Evolutionary conservation across 2,329 filamentous ascomycete species (phyloP).

Genomic region (Verticillium alfalfae): DNA sequence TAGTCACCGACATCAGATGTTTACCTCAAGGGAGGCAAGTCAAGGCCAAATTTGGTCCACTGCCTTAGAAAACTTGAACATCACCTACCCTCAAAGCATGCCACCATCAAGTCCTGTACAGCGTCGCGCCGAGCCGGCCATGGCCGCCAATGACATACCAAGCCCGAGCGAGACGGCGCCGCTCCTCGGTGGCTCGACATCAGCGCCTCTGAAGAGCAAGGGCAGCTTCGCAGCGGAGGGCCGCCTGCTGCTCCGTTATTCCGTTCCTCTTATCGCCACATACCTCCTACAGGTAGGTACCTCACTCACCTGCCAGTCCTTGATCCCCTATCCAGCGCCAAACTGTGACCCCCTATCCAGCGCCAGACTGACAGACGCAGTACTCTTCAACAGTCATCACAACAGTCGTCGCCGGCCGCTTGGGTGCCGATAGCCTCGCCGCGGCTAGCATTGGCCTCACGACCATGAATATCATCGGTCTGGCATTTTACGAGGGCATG

Average conservation of each 20-base stretch:
- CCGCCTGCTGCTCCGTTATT: constrained; percentile 23
- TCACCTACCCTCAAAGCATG: neutral
- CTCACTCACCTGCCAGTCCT: neutral
- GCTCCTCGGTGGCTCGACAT: neutral
- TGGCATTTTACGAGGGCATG: constrained; percentile 44
- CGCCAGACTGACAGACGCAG: constrained; percentile 20
- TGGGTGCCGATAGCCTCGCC: constrained; percentile 45
- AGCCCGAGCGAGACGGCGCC: neutral
- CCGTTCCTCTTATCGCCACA: constrained; percentile 43
- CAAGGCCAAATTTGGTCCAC: neutral
- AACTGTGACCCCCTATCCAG: neutral
- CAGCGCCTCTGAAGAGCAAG: neutral
- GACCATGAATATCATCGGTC: constrained; percentile 48
- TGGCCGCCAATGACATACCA: neutral
- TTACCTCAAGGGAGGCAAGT: no score
- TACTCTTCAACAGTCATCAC: constrained; percentile 47
- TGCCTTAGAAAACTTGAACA: neutral
- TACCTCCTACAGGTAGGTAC: constrained; percentile 31
- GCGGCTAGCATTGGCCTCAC: constrained; percentile 46
- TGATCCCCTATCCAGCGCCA: neutral
- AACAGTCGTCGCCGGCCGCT: constrained; percentile 45
- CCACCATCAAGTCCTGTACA: neutral
- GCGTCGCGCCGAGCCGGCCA: neutral
- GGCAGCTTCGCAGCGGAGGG: constrained; percentile 1
- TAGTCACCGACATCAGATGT: neutral